Conservation (phyloP, 176 grass and related monocot genomes). For the Bothriochloa decipiens region DNA sequence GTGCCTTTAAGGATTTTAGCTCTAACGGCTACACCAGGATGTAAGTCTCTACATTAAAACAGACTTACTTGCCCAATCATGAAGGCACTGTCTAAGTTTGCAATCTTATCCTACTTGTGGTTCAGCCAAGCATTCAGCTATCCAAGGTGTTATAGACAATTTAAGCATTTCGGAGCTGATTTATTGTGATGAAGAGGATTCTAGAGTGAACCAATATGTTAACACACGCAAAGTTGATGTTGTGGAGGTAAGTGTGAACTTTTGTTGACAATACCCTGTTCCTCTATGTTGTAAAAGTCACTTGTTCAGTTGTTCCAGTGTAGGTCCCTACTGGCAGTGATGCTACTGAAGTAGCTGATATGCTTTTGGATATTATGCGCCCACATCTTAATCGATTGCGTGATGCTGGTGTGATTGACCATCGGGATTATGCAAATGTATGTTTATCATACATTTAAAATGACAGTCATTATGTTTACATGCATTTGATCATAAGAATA, state of each 20-base stretch:
- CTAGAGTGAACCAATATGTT: constrained; percentile 70
- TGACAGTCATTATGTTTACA: neutral
- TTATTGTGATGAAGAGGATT: constrained; percentile 78
- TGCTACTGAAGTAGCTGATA: constrained; percentile 48
- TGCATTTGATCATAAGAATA: neutral
- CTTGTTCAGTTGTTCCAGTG: constrained; percentile 41
- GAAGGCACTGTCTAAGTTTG: constrained; percentile 19
- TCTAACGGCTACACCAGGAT: constrained; percentile 96
- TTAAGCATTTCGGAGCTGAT: constrained; percentile 78
- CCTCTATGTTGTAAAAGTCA: constrained; percentile 29
- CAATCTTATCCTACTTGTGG: constrained; percentile 21
- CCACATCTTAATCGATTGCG: constrained; percentile 60
- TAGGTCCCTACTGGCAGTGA: constrained; percentile 75
- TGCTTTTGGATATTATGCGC: constrained; percentile 64
- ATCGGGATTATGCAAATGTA: constrained; percentile 67
- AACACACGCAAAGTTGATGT: constrained; percentile 65
- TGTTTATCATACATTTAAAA: constrained; percentile 27
- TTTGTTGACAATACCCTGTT: neutral
- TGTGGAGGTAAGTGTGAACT: constrained; percentile 54
- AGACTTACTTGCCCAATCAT: constrained; percentile 22
- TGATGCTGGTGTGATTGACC: constrained; percentile 64
- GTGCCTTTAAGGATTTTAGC: constrained; percentile 90
- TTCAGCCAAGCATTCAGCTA: constrained; percentile 67
- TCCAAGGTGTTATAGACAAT: constrained; percentile 89
- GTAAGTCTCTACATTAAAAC: constrained; percentile 60